A percentile compares a stretch with the other conserved stretches of the same genome.
These are phyloP conservation scores for Tulasnella sp. DNA, from an alignment of 768 basidiomycete genomes.

Conservation along the genomic window DNA sequence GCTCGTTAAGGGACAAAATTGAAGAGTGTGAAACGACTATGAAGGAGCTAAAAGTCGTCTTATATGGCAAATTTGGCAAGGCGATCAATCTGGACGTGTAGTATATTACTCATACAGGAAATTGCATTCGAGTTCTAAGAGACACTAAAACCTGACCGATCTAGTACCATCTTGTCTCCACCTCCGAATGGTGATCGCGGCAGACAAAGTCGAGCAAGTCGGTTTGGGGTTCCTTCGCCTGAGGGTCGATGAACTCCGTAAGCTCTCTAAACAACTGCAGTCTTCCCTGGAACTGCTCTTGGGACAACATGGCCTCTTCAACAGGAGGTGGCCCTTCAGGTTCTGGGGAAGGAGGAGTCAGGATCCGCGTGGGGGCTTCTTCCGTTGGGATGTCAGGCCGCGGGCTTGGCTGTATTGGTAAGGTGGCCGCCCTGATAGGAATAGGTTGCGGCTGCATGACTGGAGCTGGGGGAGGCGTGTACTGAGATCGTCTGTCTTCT, in stretches of 20 bases:
- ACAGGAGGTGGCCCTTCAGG: not conserved
- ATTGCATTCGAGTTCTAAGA: not conserved
- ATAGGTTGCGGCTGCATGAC: not conserved
- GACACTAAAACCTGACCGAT: not conserved
- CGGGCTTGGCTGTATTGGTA: not conserved
- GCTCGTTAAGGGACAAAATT: constrained; percentile 42
- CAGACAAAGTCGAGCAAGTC: constrained; percentile 54
- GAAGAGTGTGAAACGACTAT: constrained; percentile 65
- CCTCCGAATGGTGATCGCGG: not conserved
- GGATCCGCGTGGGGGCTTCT: not conserved
- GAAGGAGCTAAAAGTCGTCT: constrained; percentile 66
- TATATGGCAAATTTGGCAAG: constrained; percentile 88
- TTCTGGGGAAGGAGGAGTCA: not conserved
- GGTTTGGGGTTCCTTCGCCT: constrained; percentile 58
- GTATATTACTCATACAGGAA: not conserved
- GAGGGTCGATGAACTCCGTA: constrained; percentile 53
- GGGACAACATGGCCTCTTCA: not conserved
- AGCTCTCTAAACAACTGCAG: constrained; percentile 62
- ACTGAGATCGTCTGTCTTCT: not conserved
- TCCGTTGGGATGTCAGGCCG: not conserved
- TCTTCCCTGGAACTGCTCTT: constrained; percentile 34
- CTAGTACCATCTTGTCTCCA: constrained; percentile 8
- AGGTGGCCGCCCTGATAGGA: not conserved
- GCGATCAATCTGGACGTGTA: constrained; percentile 76
- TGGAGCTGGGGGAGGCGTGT: constrained; percentile 1